Conservation (phyloP, 768 basidiomycete species). For the Mycena leptocephala region DNA sequence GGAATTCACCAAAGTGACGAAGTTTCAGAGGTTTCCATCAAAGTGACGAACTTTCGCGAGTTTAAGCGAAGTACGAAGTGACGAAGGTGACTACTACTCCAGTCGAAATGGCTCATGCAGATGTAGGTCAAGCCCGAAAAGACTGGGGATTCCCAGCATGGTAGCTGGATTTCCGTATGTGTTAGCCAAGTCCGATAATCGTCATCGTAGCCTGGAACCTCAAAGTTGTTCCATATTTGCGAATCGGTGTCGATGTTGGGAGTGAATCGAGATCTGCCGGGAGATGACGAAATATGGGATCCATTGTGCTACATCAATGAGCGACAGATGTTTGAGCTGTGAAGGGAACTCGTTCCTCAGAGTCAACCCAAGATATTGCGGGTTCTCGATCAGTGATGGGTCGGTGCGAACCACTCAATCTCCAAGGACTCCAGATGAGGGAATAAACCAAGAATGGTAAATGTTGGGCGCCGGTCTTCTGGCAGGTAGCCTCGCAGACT, state of each 20-base stretch:
- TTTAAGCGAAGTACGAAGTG: no score
- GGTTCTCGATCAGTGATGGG: conserved; percentile 9
- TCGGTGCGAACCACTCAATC: conserved; percentile 7
- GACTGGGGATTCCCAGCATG: conserved; percentile 7
- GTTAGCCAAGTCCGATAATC: conserved; percentile 5
- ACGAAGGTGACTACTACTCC: no score
- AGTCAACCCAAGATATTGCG: background rate
- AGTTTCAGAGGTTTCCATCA: no score
- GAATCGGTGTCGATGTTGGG: background rate
- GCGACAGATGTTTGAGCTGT: background rate
- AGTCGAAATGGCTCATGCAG: background rate
- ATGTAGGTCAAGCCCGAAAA: no score
- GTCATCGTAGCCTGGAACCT: conserved; percentile 1
- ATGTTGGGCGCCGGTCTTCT: conserved; percentile 3
- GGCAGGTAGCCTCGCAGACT: conserved; percentile 4
- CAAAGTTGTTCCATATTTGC: conserved; percentile 10
- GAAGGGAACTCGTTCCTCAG: background rate
- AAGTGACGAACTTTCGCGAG: no score
- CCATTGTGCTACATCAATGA: conserved; percentile 8
- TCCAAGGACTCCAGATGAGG: conserved; percentile 7
- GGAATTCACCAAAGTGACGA: no score
- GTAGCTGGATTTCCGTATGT: conserved; percentile 2
- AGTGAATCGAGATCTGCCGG: conserved; percentile 7
- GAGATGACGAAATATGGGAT: conserved; percentile 8
- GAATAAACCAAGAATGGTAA: background rate